Evolutionary conservation across 192 early-diverging fungal species (phyloP).

Genomic region (Coemansia sp.): DNA sequence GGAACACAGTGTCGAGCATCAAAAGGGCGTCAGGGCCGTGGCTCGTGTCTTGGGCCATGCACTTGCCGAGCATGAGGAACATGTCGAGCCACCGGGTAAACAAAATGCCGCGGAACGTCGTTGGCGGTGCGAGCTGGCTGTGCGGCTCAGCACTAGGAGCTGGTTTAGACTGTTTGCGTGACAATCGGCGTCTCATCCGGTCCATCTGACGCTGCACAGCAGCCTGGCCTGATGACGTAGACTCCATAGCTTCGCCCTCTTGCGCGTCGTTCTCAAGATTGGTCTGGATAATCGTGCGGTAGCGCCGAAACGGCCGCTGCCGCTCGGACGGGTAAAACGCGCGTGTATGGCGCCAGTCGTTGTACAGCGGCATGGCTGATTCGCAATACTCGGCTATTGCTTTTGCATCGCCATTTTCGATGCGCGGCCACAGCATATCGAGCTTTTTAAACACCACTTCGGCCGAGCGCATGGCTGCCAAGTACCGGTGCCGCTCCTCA

Average conservation of each 20-base stretch:
- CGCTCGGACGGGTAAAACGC: conserved; percentile 35
- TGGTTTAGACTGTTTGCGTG: conserved; percentile 15
- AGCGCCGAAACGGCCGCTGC: conserved; percentile 34
- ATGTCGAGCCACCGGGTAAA: conserved; percentile 50
- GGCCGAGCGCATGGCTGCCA: conserved; percentile 40
- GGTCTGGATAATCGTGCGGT: conserved; percentile 26
- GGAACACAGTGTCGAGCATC: conserved; percentile 34
- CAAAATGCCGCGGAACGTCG: conserved; percentile 46
- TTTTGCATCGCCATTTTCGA: neutral
- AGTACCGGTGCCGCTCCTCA: conserved; percentile 26
- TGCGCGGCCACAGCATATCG: conserved; percentile 19
- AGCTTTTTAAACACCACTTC: conserved; percentile 43
- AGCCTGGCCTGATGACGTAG: conserved; percentile 14
- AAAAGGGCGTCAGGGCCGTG: conserved; percentile 21
- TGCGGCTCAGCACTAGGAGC: neutral
- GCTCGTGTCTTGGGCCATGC: conserved; percentile 23
- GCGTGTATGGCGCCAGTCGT: conserved; percentile 41
- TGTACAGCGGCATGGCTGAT: conserved; percentile 30
- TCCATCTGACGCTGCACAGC: conserved; percentile 37
- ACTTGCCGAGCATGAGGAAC: conserved; percentile 47
- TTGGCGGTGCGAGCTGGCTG: conserved; percentile 7
- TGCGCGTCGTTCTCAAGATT: conserved; percentile 28
- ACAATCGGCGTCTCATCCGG: conserved; percentile 33
- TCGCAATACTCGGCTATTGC: conserved; percentile 35
- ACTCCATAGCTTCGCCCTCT: conserved; percentile 10